phyloP scores from a whole-genome alignment of 2,329 filamentous ascomycete species.

The Tolypocladium nubicola region DNA sequence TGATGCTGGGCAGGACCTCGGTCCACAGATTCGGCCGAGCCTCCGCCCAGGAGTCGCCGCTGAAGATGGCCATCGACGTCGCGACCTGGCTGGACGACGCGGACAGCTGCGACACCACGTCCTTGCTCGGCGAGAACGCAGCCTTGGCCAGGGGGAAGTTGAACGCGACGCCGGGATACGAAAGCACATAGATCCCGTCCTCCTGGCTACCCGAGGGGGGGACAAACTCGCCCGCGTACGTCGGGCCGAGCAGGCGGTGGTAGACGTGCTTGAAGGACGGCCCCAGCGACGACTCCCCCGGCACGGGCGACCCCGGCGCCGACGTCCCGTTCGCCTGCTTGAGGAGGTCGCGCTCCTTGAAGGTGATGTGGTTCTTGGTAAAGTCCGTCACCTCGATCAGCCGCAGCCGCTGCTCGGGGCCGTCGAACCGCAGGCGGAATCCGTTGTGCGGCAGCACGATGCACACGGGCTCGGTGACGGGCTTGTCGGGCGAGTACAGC shows the following conservation, averaged over 20 bases:
- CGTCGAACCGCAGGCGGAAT: conserved; percentile 83
- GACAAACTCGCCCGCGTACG: conserved; percentile 88
- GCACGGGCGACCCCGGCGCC: conserved; percentile 20
- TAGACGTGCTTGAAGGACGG: conserved; percentile 87
- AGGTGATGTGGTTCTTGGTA: conserved; percentile 69
- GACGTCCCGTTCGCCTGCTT: conserved; percentile 41
- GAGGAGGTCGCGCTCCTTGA: conserved; percentile 69
- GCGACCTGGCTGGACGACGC: conserved; percentile 68
- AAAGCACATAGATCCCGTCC: conserved; percentile 74
- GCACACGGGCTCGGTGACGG: conserved; percentile 64
- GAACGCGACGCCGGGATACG: conserved; percentile 90
- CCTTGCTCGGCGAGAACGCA: conserved; percentile 63
- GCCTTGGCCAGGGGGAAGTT: conserved; percentile 71
- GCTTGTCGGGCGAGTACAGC: conserved; percentile 64
- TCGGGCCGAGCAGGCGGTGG: conserved; percentile 83
- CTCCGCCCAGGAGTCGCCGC: conserved; percentile 82
- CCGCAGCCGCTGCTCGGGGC: conserved; percentile 80
- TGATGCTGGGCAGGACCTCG: conserved; percentile 60
- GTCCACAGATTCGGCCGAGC: conserved; percentile 69
- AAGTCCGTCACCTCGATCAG: conserved; percentile 90
- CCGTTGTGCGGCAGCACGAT: conserved; percentile 76
- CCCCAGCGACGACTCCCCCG: conserved; percentile 32
- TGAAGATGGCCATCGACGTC: conserved; percentile 82
- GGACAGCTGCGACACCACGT: conserved; percentile 79
- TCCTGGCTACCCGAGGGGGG: conserved; percentile 45